Evolutionary conservation across 306 rosid species (phyloP), one percentile per base, ranked within the genome.

Genomic region (Alnus rubra): DNA sequence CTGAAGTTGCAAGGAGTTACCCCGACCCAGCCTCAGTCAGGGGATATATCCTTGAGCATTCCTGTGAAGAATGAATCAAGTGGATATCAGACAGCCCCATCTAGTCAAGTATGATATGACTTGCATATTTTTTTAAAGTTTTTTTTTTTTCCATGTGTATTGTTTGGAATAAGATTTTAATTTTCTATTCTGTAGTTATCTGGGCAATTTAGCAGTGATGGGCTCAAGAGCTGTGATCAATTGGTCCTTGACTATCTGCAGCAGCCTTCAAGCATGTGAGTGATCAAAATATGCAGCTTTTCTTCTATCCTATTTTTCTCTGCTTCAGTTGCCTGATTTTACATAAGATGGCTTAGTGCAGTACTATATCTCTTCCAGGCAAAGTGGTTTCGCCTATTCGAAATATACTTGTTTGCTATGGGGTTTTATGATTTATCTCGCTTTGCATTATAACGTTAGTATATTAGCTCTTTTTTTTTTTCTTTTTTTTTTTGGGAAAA

Each of bases 251-350:
- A 93, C 67, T 93, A 91, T 84, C 86, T 96, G 78, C 84, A 87
- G 73, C 94, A 90, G 83, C 97, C 93, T 76, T 89, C 96, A 49
- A 87, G 86, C 90, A 82, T 82, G 99, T 91, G 78, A 89, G 97
- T 88, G 54, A 60, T 69, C 47, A 64, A 64, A 64, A 7, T 35
- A 15, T 16, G 16, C 9, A 68, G 72, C 30, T 54, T 39, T 54
- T 51, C 37, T 71, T 5, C 13, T n/a, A 55, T 35, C 35, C 13
- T 13, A 62, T 45, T 37, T 45, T 8, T 13, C 19, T n/a, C 55
- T n/a, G 50, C 2, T 37, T 75, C 37, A 73, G 30, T 74, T 47
- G 7, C 69, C 68, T 19, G 10, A 11, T 72, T 39, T 42, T 5
- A 19, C 31, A 44, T 47, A 50, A 55, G 9, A 42, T 68, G 51